Conservation (phyloP, 768 basidiomycete genomes). For the Lepiota brunneoincarnata region DNA sequence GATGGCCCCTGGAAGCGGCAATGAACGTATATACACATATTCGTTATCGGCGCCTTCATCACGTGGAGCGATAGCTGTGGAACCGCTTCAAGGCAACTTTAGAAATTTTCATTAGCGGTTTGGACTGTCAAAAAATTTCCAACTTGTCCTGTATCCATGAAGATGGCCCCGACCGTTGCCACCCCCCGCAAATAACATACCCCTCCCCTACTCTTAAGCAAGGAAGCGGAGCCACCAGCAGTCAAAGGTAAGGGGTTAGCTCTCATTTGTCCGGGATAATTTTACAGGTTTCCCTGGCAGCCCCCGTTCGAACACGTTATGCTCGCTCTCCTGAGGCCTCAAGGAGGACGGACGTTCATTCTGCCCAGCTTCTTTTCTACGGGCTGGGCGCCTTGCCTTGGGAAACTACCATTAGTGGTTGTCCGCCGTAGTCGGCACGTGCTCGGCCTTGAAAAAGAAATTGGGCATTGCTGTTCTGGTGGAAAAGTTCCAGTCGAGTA, state of each 20-base stretch:
- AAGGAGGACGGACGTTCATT: no score
- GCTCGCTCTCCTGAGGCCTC: no score
- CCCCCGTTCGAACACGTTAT: no score
- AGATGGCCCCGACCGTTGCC: not conserved
- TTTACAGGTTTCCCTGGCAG: no score
- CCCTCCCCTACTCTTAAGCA: no score
- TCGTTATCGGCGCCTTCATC: not conserved
- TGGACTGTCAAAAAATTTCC: not conserved
- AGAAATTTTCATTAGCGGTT: not conserved
- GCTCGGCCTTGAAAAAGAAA: constrained; percentile 1
- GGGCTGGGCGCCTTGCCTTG: not conserved
- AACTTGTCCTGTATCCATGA: not conserved
- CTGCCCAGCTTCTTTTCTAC: no score
- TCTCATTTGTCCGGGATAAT: no score
- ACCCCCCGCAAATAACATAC: not conserved
- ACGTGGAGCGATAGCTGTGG: not conserved
- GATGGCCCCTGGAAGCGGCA: no score
- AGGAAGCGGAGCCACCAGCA: no score
- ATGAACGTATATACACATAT: no score
- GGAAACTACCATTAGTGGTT: not conserved
- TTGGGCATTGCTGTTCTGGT: not conserved
- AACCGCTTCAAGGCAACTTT: not conserved
- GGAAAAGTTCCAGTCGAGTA: constrained; percentile 5
- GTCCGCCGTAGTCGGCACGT: not conserved
- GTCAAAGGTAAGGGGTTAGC: no score